Evolutionary conservation across 768 basidiomycete genomes (phyloP).

Genomic region (Exidia glandulosa): DNA sequence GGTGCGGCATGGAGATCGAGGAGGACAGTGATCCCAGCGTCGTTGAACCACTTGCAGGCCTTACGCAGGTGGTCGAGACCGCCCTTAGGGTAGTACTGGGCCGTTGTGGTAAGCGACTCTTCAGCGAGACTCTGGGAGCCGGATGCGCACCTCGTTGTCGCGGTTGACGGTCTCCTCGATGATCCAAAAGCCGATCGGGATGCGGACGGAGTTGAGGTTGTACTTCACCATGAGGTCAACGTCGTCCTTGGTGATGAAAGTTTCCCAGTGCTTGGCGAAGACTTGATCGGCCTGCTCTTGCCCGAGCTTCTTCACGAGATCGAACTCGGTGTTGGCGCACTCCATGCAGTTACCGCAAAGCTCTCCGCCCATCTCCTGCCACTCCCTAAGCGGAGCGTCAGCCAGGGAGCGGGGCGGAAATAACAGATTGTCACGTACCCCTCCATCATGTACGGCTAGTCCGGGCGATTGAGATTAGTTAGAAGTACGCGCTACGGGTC

Average conservation of each 20-base stretch:
- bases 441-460: not conserved
- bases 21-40: conserved; percentile 36
- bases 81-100: not conserved
- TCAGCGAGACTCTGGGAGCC: not conserved
- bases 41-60: not conserved
- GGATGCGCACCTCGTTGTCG: not conserved
- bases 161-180: conserved; percentile 23
- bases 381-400: not conserved
- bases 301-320: not conserved
- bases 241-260: conserved; percentile 54
- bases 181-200: conserved; percentile 43
- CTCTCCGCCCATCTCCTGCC: not conserved
- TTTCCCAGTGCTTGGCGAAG: conserved; percentile 49
- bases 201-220: conserved; percentile 27
- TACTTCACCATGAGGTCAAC: conserved; percentile 21
- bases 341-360: not conserved
- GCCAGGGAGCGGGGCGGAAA: not conserved
- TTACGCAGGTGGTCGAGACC: not conserved
- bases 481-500: too few species aligned
- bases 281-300: not conserved
- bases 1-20: conserved; percentile 45
- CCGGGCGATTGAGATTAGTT: not conserved
- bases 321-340: not conserved
- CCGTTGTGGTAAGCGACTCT: too few species aligned
- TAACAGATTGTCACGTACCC: not conserved